Evolutionary conservation across 345 rosid species (phyloP), one percentile per base, ranked within the genome.

Genomic region (Aethionema arabicum): DNA sequence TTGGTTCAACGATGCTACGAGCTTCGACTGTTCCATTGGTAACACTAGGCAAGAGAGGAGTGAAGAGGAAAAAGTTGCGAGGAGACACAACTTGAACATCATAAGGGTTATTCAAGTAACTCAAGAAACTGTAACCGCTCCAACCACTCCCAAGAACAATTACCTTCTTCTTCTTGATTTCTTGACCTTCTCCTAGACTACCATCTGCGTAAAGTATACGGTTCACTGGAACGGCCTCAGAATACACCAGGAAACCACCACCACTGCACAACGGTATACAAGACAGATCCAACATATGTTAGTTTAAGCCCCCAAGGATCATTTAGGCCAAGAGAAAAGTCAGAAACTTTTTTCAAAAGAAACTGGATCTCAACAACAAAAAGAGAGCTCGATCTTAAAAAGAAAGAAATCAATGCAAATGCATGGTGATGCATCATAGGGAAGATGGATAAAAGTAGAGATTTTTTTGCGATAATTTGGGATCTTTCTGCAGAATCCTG

Each of bases 21-120:
- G 95, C 88, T 67, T 90, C 95, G 0, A 87, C 89, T 0, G 95
- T 85, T 21, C 97, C 95, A 77, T 76, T 81, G 15, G 93, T 85
- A 13, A 87, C 90, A 57, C 88, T 90, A 0, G 95, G 97, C 35
- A 90, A 47, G 62, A 85, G 64, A n/a, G 97, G 95, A 51, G 95
- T 90, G 74, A 90, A 90, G 0, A 86, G 83, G 49, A 90, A 90
- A 54, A 79, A 90, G 69, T 85, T 90, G 2, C 88, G 88, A 0
- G 88, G 95, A 1, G 95, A 90, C 10, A 90, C 85, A 27, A 90
- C 78, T 21, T 80, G 81, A 50, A 87, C 84, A 32, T 90, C 90
- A 16, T 72, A 83, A 0, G 87, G 68, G 57, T 63, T 74, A 61
- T 87, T 85, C 59, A 81, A 38, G 58, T 77, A 68, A 58, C 61